Evolutionary conservation across 352 stramenopile species (phyloP).

Genomic region (Phytophthora pluvialis): DNA sequence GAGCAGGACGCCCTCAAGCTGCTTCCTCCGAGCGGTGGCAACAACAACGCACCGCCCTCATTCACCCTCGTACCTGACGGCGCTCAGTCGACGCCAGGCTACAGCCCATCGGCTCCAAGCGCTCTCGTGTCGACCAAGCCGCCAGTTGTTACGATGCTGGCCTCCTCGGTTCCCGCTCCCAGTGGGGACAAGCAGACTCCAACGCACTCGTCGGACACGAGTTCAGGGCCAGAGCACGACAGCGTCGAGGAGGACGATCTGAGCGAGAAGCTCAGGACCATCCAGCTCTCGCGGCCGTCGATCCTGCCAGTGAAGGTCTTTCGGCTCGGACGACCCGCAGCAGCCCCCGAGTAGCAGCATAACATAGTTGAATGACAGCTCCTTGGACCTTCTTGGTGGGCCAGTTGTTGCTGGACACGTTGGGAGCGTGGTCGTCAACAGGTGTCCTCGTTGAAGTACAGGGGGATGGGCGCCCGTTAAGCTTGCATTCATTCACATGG

Average conservation of each 20-base stretch:
- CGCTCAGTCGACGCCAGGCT: constrained; percentile 5
- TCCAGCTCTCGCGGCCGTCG: constrained; percentile 66
- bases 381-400: neutral
- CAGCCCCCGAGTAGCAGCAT: neutral
- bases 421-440: constrained; percentile 4
- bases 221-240: constrained; percentile 34
- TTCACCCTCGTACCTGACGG: constrained; percentile 9
- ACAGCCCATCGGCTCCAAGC: constrained; percentile 13
- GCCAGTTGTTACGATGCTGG: constrained; percentile 8
- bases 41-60: constrained; percentile 8
- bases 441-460: constrained; percentile 23
- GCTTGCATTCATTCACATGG: constrained; percentile 20
- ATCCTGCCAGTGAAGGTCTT: constrained; percentile 60
- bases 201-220: constrained; percentile 8
- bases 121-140: constrained; percentile 17
- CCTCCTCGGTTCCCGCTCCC: neutral
- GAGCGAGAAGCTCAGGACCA: constrained; percentile 68
- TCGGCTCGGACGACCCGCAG: constrained; percentile 29
- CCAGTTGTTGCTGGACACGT: constrained; percentile 21
- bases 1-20: constrained; percentile 44
- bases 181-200: constrained; percentile 22
- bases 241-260: constrained; percentile 59
- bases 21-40: constrained; percentile 16
- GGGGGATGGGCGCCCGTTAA: constrained; percentile 17
- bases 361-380: constrained; percentile 4